Evolutionary conservation across 768 basidiomycete species (phyloP), one percentile per base, ranked within the genome.

Genomic region (Guyanaporus albipodus): DNA sequence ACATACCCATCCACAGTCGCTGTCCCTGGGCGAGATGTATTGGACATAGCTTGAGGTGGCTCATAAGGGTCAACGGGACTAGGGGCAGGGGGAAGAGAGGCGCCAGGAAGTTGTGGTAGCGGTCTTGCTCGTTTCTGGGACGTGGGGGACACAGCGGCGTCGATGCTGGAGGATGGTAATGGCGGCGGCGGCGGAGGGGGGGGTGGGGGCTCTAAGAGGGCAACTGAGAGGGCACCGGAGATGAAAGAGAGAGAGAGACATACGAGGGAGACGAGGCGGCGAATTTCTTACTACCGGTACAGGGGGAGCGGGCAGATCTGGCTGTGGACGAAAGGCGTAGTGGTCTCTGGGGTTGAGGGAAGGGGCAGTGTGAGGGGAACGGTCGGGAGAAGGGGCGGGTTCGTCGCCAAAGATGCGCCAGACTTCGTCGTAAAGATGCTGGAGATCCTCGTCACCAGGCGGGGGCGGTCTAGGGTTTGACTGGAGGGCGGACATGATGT

Each of bases 381-480:
- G 66, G 44, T 66, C 61, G 31, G 64, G 52, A 23, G 67, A 64
- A 0, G 74, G 65, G 5, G 53, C 0, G 4, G 64, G 27, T 55
- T 76, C 75, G 41, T 84, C 80, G 24, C 73, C 66, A 56, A 85
- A 88, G 23, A 77, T 78, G 36, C 78, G 78, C 71, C 83, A 82
- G 18, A 88, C 85, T 62, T 86, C 82, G 52, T 87, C 78, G 64
- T 87, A 89, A 35, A 89, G 75, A 46, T 76, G 73, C 55, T 86
- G 82, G 5, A 88, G 74, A 59, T 87, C 85, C 56, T 81, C 80
- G 51, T 87, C 86, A 31, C 77, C 77, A 4, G 82, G 78, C 7
- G 70, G 70, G 14, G 66, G 64, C 23, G 64, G 61, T 52, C 58
- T 71, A 50, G 58, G 49, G 51, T 67, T 62, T 33, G 67, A 48